phyloP scores from a whole-genome alignment of 345 rosid genomes.

The Eucalyptus regnans region DNA sequence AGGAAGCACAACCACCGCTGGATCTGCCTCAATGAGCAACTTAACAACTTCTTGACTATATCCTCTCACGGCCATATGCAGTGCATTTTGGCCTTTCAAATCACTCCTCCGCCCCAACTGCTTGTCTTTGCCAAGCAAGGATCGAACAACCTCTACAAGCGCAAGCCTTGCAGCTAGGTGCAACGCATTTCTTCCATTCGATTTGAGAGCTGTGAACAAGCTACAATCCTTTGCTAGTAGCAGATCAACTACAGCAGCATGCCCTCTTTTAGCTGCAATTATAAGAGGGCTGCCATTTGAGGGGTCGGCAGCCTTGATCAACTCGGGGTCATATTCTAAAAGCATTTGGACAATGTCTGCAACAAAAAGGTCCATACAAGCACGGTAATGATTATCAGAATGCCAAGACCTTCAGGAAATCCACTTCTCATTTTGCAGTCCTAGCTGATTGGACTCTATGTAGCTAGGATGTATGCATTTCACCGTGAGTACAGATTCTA shows the following conservation, averaged over 20 bases:
- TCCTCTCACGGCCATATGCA: constrained; percentile 97
- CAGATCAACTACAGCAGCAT: constrained; percentile 75
- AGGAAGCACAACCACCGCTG: constrained; percentile 91
- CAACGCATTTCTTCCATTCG: constrained; percentile 87
- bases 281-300: constrained; percentile 86
- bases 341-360: constrained; percentile 82
- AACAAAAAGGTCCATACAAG: constrained; percentile 3
- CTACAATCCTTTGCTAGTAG: constrained; percentile 67
- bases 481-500: background rate
- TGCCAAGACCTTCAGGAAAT: background rate
- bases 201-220: constrained; percentile 61
- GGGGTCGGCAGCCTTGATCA: constrained; percentile 65
- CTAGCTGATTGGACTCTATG: background rate
- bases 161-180: constrained; percentile 91
- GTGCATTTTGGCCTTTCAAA: constrained; percentile 91
- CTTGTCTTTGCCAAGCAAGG: constrained; percentile 68
- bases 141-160: constrained; percentile 63
- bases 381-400: background rate
- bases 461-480: background rate
- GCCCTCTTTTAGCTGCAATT: constrained; percentile 89
- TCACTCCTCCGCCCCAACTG: constrained; percentile 87
- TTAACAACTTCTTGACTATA: constrained; percentile 83
- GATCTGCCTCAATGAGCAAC: constrained; percentile 84
- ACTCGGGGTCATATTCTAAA: constrained; percentile 68
- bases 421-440: background rate